Evolutionary conservation across 495 filamentous ascomycete genomes (phyloP).

Genomic region (Aspergillus cavernicola): DNA sequence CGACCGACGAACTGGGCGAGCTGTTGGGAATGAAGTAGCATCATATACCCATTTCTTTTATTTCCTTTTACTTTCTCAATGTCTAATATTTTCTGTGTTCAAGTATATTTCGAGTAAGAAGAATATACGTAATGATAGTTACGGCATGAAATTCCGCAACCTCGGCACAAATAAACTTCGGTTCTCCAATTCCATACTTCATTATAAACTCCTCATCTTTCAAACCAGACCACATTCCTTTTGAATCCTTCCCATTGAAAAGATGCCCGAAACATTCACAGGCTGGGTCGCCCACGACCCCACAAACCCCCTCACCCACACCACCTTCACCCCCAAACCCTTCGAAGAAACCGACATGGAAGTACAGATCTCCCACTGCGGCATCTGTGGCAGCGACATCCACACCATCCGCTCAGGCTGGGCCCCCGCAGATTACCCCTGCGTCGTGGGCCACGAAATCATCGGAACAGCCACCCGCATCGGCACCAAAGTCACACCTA

Average conservation of each 20-base stretch:
- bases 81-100: conserved; percentile 10
- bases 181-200: neutral
- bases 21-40: conserved; percentile 45
- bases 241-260: too few relatives aligned
- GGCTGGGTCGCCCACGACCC: conserved; percentile 76
- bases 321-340: conserved; percentile 70
- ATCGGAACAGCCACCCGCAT: conserved; percentile 59
- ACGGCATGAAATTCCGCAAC: conserved; percentile 3
- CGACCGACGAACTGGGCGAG: conserved; percentile 66
- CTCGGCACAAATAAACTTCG: conserved; percentile 6
- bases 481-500: conserved; percentile 17
- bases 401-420: conserved; percentile 76
- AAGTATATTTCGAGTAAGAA: neutral
- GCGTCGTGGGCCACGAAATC: conserved; percentile 81
- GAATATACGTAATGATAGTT: neutral
- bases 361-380: conserved; percentile 66
- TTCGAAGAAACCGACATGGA: conserved; percentile 73
- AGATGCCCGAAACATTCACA: conserved; percentile 52
- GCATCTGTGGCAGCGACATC: conserved; percentile 76
- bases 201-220: neutral
- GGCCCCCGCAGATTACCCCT: conserved; percentile 66
- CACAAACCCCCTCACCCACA: conserved; percentile 68
- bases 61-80: neutral
- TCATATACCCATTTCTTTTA: conserved; percentile 12
- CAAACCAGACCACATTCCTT: neutral